Evolutionary conservation across 176 grass and related monocot species (phyloP), one percentile per base, ranked within the genome.

Genomic region (Secale cereale): DNA sequence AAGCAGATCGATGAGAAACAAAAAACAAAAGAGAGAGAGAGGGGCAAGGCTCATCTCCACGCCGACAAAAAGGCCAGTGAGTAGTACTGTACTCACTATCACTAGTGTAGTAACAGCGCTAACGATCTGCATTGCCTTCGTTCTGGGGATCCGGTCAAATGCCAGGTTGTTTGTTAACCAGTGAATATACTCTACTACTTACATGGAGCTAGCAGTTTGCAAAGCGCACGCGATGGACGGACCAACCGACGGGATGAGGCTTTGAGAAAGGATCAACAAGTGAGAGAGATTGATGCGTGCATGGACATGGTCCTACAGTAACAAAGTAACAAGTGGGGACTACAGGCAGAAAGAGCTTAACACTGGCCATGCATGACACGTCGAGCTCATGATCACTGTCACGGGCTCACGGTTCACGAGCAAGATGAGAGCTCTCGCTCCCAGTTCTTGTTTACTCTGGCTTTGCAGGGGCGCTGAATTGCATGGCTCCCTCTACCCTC

Each of bases 91-190:
- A 11, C 40, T 41, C 40, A 41, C 40, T 43, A 3, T 2, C 0
- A 31, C 8, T 39, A 13, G 11, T 45, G 41, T 45, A 45, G 41
- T 45, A 45, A 14, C 69, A 9, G 27, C 69, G 68, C 68, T n/a
- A 41, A 41, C 69, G 66, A 70, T 13, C 23, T 62, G 54, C 54
- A 20, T 39, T 23, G 19, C 67, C 39, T 27, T n/a, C n/a, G n/a
- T n/a, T 73, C 40, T 73, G 37, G 70, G 37, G 70, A 73, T 73
- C 37, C 40, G 70, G 70, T 73, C 70, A 73, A 73, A 73, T 7
- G 70, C n/a, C 70, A 25, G 9, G 36, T 71, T 74, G 70, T 74
- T 74, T 46, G 43, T 74, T 74, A 46, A 27, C 27, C 40, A 73
- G 22, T 41, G 68, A 41, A 19, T 9, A 68, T 67, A 0, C 48